A percentile compares a stretch with the other conserved stretches of the same genome.
phyloP scores from a whole-genome alignment of 495 filamentous ascomycete genomes.

The Halenospora varia region DNA sequence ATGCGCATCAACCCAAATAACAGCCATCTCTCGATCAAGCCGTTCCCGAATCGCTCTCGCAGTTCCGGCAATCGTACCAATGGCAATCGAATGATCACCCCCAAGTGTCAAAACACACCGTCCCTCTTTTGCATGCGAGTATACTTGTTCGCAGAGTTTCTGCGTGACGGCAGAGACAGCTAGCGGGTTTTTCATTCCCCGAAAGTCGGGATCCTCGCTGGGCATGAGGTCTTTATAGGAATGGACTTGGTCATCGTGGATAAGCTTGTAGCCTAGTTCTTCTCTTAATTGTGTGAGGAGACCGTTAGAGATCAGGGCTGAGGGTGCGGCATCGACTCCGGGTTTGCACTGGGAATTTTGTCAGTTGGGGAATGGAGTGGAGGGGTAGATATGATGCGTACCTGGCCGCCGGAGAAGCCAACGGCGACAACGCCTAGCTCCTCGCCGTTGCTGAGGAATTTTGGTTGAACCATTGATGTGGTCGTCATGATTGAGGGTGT shows the following conservation, averaged over 20 bases:
- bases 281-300: constrained; percentile 78
- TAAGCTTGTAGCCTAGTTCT: constrained; percentile 82
- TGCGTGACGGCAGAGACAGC: constrained; percentile 86
- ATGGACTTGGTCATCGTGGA: constrained; percentile 82
- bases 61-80: constrained; percentile 83
- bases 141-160: constrained; percentile 77
- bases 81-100: constrained; percentile 94
- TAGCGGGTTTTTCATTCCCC: constrained; percentile 88
- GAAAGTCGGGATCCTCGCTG: constrained; percentile 66
- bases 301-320: constrained; percentile 84
- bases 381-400: constrained; percentile 36
- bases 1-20: constrained; percentile 99
- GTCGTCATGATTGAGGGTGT: constrained; percentile 45
- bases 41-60: constrained; percentile 82
- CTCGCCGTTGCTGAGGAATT: constrained; percentile 72
- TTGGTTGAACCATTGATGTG: constrained; percentile 71
- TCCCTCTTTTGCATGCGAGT: constrained; percentile 79
- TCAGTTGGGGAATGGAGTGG: constrained; percentile 12
- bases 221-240: constrained; percentile 77
- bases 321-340: constrained; percentile 89
- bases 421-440: constrained; percentile 92
- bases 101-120: constrained; percentile 89
- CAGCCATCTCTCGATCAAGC: constrained; percentile 74
- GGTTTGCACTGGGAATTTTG: constrained; percentile 64
- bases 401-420: constrained; percentile 96